Percentiles rank a stretch among this genome's conserved stretches.
These are phyloP conservation scores for Eremochloa ophiuroides DNA, from an alignment of 176 grass and related monocot species.

Conservation along the genomic window DNA sequence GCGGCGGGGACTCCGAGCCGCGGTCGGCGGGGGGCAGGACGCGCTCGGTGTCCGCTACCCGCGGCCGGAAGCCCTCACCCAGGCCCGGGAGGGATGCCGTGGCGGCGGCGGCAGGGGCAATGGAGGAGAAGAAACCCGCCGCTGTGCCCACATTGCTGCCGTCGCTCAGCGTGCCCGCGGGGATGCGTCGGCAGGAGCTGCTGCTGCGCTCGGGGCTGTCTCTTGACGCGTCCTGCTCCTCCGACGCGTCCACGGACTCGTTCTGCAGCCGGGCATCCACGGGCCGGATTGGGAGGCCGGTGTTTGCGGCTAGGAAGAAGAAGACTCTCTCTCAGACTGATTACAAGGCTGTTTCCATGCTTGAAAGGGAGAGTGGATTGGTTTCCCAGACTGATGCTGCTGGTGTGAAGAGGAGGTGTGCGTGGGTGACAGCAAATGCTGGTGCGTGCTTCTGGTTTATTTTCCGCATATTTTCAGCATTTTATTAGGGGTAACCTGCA, in stretches of 20 bases:
- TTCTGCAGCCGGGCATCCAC: constrained; percentile 99
- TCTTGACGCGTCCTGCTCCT: constrained; percentile 87
- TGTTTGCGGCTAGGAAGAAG: constrained; percentile 41
- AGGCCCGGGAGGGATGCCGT: constrained; percentile 36
- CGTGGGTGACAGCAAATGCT: constrained; percentile 86
- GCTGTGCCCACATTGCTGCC: constrained; percentile 41
- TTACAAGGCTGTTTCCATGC: constrained; percentile 41
- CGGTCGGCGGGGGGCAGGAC: constrained; percentile 36
- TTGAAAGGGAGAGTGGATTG: constrained; percentile 43
- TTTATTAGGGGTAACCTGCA: not conserved
- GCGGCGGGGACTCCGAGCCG: constrained; percentile 39
- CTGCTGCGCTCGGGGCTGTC: constrained; percentile 79
- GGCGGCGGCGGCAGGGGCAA: not conserved
- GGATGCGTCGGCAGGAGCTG: constrained; percentile 68
- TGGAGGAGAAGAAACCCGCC: constrained; percentile 40
- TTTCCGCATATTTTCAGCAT: constrained; percentile 7
- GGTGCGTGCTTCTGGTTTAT: constrained; percentile 31
- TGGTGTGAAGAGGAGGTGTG: constrained; percentile 66
- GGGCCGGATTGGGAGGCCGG: constrained; percentile 62
- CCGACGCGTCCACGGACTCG: constrained; percentile 80
- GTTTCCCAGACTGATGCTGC: constrained; percentile 28
- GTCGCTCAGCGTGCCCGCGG: constrained; percentile 36
- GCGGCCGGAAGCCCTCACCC: constrained; percentile 52
- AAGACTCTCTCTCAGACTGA: constrained; percentile 37
- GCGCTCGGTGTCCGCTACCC: constrained; percentile 43